A percentile compares a stretch with the other conserved stretches of the same genome.
phyloP scores from a whole-genome alignment of 2,329 filamentous ascomycete species.

The Diplocarpon rosae region DNA sequence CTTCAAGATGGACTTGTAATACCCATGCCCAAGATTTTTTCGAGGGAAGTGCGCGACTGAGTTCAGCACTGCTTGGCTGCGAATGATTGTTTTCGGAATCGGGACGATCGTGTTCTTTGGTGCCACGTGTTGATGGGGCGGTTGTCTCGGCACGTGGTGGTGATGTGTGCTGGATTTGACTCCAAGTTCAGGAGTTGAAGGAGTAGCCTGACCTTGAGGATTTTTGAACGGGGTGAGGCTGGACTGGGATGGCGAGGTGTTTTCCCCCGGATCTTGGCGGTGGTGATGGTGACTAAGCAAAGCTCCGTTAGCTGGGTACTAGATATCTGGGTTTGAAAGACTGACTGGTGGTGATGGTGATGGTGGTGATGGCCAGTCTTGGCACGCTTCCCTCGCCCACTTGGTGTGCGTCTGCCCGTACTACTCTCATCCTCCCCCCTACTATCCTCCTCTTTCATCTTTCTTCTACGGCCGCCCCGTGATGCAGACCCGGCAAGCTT shows the following conservation, averaged over 20 bases:
- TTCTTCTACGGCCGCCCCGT: constrained; percentile 47
- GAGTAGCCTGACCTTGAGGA: constrained; percentile 36
- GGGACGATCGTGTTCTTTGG: constrained; percentile 32
- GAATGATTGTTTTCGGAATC: constrained; percentile 55
- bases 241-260: constrained; percentile 33
- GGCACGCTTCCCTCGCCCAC: constrained; percentile 47
- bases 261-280: constrained; percentile 39
- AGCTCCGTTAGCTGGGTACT: constrained; percentile 14
- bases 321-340: constrained; percentile 11
- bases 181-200: constrained; percentile 33
- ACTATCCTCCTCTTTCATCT: constrained; percentile 65
- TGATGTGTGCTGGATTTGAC: constrained; percentile 19
- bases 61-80: constrained; percentile 59
- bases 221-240: constrained; percentile 38
- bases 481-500: constrained; percentile 33
- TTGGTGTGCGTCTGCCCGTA: constrained; percentile 50
- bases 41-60: constrained; percentile 61
- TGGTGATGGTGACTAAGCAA: constrained; percentile 45
- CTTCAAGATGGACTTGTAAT: constrained; percentile 63
- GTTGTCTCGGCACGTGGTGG: constrained; percentile 20
- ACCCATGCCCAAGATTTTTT: constrained; percentile 70
- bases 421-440: constrained; percentile 58
- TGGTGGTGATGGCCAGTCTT: constrained; percentile 47
- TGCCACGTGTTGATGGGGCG: constrained; percentile 32
- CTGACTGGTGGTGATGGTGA: constrained; percentile 60